Evolutionary conservation across 441 rosid genomes (phyloP).

Genomic region (Macaranga tanarius): DNA sequence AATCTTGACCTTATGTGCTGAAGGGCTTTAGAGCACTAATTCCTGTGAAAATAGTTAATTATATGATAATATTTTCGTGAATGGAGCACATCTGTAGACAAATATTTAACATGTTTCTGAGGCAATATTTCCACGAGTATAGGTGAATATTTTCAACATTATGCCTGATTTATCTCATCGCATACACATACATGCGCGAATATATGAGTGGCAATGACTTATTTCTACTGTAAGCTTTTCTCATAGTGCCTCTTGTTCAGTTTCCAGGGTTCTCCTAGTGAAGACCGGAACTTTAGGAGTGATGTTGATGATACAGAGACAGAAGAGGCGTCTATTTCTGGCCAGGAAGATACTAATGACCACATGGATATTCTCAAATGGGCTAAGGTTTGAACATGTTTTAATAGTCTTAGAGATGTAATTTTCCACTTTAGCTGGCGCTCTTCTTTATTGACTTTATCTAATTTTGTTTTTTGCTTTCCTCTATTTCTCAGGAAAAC

Average conservation of each 20-base stretch:
- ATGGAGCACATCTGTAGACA: not conserved
- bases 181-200: not conserved
- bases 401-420: constrained; percentile 8
- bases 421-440: not conserved
- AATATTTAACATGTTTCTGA: not conserved
- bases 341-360: constrained; percentile 73
- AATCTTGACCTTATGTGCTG: not conserved
- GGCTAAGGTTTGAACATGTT: constrained; percentile 72
- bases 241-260: constrained; percentile 41
- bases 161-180: not conserved
- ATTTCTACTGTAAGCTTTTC: constrained; percentile 1
- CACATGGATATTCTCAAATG: constrained; percentile 78
- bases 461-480: constrained; percentile 20
- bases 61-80: not conserved
- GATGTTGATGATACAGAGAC: constrained; percentile 73
- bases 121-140: not conserved
- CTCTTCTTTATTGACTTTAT: not conserved
- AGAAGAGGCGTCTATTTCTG: constrained; percentile 82
- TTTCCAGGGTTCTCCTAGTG: constrained; percentile 76
- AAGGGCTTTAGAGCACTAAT: not conserved
- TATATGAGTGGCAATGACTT: constrained; percentile 10
- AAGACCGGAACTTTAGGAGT: constrained; percentile 61
- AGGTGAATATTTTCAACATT: not conserved
- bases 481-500: constrained; percentile 54
- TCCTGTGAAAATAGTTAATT: constrained; percentile 2